Conservation (phyloP, 148 eudicot species). For the Drosera capensis region DNA sequence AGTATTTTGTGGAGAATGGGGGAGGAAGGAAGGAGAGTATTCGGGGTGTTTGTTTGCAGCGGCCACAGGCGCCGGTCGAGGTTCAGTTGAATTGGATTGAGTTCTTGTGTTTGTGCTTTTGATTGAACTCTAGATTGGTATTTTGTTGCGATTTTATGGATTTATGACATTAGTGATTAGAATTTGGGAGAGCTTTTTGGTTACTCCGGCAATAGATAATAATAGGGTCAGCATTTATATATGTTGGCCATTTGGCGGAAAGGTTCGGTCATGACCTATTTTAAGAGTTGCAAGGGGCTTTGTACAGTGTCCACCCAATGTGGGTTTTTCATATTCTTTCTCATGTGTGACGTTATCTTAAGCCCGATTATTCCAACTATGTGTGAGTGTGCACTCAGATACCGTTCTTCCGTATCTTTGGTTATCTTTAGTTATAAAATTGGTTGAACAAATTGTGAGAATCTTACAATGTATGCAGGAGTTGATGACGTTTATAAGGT, state of each 20-base stretch:
- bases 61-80: constrained; percentile 62
- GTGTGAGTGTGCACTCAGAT: too few species aligned
- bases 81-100: constrained; percentile 17
- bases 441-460: neutral
- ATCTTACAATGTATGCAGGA: constrained; percentile 27
- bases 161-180: too few species aligned
- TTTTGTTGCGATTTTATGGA: neutral
- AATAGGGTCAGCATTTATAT: too few species aligned
- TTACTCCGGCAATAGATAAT: too few species aligned
- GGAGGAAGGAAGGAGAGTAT: constrained; percentile 36
- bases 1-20: constrained; percentile 32
- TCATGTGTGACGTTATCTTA: too few species aligned
- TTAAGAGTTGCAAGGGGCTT: too few species aligned
- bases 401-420: neutral
- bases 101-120: neutral
- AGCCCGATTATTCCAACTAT: too few species aligned
- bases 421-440: neutral
- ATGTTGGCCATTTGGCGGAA: too few species aligned
- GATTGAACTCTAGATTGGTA: neutral
- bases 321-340: too few species aligned
- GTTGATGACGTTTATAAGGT: constrained; percentile 63
- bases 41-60: constrained; percentile 63
- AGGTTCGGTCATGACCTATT: too few species aligned
- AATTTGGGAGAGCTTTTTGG: too few species aligned
- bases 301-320: too few species aligned